phyloP scores from a whole-genome alignment of 78 protist species.

The Dictyostelium purpureum region DNA sequence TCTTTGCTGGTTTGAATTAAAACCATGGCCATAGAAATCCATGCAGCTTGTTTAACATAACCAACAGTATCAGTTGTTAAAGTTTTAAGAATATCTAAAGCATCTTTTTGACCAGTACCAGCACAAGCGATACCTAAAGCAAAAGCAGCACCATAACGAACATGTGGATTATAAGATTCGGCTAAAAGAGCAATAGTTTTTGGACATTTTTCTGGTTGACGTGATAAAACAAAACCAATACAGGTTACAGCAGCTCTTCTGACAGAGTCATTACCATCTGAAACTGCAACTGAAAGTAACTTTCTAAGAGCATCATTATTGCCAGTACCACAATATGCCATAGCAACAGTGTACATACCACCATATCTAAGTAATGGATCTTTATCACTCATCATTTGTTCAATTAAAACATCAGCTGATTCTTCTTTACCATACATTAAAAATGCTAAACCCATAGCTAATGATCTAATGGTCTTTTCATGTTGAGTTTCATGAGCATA shows the following conservation, averaged over 20 bases:
- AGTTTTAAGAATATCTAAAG: conserved; percentile 88
- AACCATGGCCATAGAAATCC: conserved; percentile 96
- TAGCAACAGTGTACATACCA: conserved; percentile 93
- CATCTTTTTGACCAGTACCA: conserved; percentile 94
- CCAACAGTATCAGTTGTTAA: conserved; percentile 92
- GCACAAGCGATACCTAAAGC: conserved; percentile 99
- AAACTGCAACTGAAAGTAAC: conserved; percentile 97
- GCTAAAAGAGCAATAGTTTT: conserved; percentile 89
- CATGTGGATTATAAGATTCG: conserved; percentile 98
- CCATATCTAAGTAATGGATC: conserved; percentile 91
- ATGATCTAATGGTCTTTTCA: conserved; percentile 97
- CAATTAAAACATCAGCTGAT: conserved; percentile 86
- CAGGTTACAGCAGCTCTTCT: conserved; percentile 98
- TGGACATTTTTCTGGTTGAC: conserved; percentile 93
- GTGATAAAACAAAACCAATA: conserved; percentile 95
- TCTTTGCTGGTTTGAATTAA: conserved; percentile 89
- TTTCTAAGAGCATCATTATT: conserved; percentile 92
- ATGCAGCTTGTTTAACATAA: conserved; percentile 98
- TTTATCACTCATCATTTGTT: conserved; percentile 85
- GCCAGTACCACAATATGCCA: conserved; percentile 97
- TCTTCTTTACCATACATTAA: conserved; percentile 94
- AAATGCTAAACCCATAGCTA: conserved; percentile 94
- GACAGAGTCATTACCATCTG: conserved; percentile 98
- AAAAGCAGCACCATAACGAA: conserved; percentile 97
- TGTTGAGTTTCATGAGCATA: conserved; percentile 98